These are phyloP conservation scores for Candida pseudofarinosa DNA, from an alignment of 805 yeast genomes.

Conservation along the genomic window DNA sequence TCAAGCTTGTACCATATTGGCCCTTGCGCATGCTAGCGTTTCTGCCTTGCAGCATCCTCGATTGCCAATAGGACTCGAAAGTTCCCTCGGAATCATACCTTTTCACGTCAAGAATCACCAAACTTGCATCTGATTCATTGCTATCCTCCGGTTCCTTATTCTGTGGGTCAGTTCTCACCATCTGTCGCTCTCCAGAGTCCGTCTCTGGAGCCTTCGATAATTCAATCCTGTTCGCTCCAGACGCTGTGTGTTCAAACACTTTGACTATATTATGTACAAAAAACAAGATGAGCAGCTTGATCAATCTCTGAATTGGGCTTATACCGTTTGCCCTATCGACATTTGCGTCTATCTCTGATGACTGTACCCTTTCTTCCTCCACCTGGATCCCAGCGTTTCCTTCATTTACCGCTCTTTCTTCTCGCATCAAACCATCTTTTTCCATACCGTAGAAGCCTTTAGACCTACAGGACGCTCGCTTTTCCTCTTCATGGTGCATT, in stretches of 20 bases:
- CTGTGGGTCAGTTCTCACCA: background rate
- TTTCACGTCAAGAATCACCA: slow-evolving; percentile 4
- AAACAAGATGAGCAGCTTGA: background rate
- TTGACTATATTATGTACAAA: background rate
- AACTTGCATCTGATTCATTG: slow-evolving; percentile 3
- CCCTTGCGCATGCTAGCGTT: background rate
- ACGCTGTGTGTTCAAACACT: background rate
- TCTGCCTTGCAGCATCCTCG: background rate
- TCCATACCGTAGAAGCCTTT: too few relatives aligned
- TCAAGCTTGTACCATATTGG: slow-evolving; percentile 7
- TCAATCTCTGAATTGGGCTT: background rate
- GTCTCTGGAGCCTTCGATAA: background rate
- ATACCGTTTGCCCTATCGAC: background rate
- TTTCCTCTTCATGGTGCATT: too few relatives aligned
- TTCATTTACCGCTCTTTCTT: too few relatives aligned
- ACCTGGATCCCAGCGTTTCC: too few relatives aligned
- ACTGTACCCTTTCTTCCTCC: too few relatives aligned
- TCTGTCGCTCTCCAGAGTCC: background rate
- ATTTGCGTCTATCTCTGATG: background rate
- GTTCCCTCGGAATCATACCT: background rate
- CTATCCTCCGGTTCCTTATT: background rate
- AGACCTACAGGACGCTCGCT: too few relatives aligned
- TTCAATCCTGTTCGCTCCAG: background rate
- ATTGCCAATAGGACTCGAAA: slow-evolving; percentile 2
- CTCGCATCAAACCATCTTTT: too few relatives aligned